Conservation (phyloP, 176 grass and related monocot species). For the Musa troglodytarum region DNA sequence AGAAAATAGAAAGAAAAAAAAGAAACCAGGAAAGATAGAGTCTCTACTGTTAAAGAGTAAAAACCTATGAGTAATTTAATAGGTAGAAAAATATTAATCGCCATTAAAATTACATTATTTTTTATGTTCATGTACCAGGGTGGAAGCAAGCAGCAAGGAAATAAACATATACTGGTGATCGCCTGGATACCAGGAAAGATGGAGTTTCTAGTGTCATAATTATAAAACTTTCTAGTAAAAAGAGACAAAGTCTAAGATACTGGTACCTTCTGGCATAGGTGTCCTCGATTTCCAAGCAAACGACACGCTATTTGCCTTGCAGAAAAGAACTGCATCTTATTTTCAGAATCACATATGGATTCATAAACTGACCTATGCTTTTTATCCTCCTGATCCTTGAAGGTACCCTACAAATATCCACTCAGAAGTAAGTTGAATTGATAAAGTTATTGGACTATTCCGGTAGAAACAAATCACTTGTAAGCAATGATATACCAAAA, state of each 20-base stretch:
- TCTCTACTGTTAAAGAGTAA: no score
- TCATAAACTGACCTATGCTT: conserved; percentile 70
- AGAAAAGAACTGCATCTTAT: conserved; percentile 79
- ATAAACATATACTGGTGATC: no score
- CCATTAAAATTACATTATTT: background rate
- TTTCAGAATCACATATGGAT: conserved; percentile 47
- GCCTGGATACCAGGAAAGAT: background rate
- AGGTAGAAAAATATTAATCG: background rate
- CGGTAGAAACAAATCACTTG: background rate
- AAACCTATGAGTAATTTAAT: no score
- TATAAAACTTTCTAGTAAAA: background rate
- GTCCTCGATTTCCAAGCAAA: conserved; percentile 62
- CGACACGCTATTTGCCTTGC: conserved; percentile 90
- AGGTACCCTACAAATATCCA: conserved; percentile 46
- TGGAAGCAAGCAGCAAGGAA: background rate
- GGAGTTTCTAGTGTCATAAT: background rate
- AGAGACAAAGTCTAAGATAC: background rate
- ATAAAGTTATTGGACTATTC: background rate
- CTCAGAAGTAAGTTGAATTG: background rate
- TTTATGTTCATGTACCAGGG: background rate
- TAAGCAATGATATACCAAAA: background rate
- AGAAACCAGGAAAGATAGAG: no score
- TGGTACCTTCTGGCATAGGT: conserved; percentile 77
- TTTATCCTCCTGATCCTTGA: conserved; percentile 70
- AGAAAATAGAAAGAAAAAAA: no score